Percentiles rank a stretch among this genome's conserved stretches.
Evolutionary conservation across 2,329 filamentous ascomycete genomes (phyloP).

Genomic region (Coniochaeta sp.): DNA sequence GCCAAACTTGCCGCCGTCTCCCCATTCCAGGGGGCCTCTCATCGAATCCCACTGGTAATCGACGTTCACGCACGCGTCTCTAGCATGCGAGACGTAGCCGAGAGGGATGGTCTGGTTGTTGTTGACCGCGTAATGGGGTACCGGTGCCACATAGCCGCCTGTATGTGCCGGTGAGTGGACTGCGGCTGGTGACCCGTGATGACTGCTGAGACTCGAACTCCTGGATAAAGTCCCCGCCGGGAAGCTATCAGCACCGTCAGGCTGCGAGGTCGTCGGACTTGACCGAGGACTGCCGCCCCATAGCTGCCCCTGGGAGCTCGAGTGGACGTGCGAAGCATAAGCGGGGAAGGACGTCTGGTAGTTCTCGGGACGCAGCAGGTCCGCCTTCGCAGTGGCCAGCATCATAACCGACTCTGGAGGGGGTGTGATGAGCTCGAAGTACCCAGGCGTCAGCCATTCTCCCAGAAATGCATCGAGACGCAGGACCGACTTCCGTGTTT

Average conservation of each 20-base stretch:
- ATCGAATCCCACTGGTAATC: constrained; percentile 97
- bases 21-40: constrained; percentile 70
- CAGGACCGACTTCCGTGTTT: constrained; percentile 53
- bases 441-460: constrained; percentile 90
- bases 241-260: constrained; percentile 17
- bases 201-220: constrained; percentile 16
- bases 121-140: constrained; percentile 78
- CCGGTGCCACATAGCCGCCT: constrained; percentile 61
- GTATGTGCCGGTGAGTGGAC: constrained; percentile 7
- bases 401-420: constrained; percentile 82
- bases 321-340: constrained; percentile 23
- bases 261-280: constrained; percentile 14
- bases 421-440: constrained; percentile 86
- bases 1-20: constrained; percentile 77
- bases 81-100: constrained; percentile 84
- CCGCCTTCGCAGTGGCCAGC: constrained; percentile 82
- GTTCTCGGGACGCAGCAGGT: constrained; percentile 72
- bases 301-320: constrained; percentile 27
- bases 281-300: constrained; percentile 24
- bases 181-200: background rate
- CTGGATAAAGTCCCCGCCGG: constrained; percentile 27
- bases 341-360: constrained; percentile 40
- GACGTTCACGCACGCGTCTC: constrained; percentile 77
- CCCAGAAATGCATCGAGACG: constrained; percentile 89
- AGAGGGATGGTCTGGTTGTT: constrained; percentile 73